Evolutionary conservation across 768 basidiomycete genomes (phyloP).

Genomic region (Serendipita sp.): DNA sequence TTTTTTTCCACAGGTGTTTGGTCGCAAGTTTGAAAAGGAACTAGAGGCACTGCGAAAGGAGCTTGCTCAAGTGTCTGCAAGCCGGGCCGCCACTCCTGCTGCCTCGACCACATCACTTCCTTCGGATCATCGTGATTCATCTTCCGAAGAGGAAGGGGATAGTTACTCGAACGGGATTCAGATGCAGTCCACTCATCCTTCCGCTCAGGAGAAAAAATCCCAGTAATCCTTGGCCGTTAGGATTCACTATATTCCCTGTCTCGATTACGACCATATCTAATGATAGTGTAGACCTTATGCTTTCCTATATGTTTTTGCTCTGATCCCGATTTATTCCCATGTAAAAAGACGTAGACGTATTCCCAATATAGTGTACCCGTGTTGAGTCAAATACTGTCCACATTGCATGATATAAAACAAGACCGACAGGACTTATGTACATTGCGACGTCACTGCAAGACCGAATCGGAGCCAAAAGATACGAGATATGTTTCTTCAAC

Average conservation of each 20-base stretch:
- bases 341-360: no score
- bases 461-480: not conserved
- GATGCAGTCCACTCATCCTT: not conserved
- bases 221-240: not conserved
- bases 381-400: no score
- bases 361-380: no score
- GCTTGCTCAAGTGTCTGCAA: constrained; percentile 38
- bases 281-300: no score
- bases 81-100: not conserved
- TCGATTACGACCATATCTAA: no score
- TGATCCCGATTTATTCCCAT: no score
- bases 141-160: not conserved
- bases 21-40: constrained; percentile 93
- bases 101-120: not conserved
- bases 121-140: not conserved
- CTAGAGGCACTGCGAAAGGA: constrained; percentile 82
- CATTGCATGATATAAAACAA: no score
- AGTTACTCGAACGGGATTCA: not conserved
- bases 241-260: no score
- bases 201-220: not conserved
- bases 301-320: no score
- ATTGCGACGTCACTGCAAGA: no score
- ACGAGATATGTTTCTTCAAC: constrained; percentile 11
- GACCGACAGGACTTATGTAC: no score
- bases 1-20: constrained; percentile 42